Base-by-base conservation (phyloP, 1,139 yeast species). In the Yarrowia galli region DNA sequence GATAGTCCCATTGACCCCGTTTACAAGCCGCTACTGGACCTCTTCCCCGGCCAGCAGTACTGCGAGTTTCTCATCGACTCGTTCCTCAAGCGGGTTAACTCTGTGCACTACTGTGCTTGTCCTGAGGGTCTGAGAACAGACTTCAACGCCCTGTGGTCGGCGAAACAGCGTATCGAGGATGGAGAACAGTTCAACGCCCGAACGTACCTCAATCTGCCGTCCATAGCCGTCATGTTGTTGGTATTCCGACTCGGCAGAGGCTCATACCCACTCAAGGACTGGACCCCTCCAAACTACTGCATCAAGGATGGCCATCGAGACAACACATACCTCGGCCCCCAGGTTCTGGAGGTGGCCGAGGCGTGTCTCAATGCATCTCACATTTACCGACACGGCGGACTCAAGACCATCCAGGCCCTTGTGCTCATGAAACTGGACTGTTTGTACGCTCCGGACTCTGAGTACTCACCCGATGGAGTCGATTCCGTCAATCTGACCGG, bases 281-380 rank as follows among this genome's bases (percentile, higher is more conserved):
- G 66, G 66, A 61, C 28, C 23, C 66, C 66, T 9, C 66, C 66
- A 18, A 61, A 61, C 56, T 61, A 61, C 56, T 61, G 66, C 66
- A 61, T 61, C 56, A 61, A 61, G 36, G 56, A 46, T 38, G 66
- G 66, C 45, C 66, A 61, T 15, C 18, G 35, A 22, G 66, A 61
- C 25, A 46, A 36, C 35, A 61, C 66, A 7, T 61, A 61, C 8
- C 46, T 61, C 6, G 66, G 66, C 10, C 54, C 66, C 9, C 45
- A 61, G 4, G 45, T 61, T 20, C 45, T 61, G 22, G 66, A 61
- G 36, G 66, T 61, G 23, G 66, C 56, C 23, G 66, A 61, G 56
- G 46, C 56, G 18, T 61, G 56, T 48, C 56, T 61, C 22, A 46
- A 35, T 13, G 56, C 66, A 3, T 61, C 66, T 7, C 66, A 48